Conservation (phyloP, 768 basidiomycete species). For the Termitomyces sp. region DNA sequence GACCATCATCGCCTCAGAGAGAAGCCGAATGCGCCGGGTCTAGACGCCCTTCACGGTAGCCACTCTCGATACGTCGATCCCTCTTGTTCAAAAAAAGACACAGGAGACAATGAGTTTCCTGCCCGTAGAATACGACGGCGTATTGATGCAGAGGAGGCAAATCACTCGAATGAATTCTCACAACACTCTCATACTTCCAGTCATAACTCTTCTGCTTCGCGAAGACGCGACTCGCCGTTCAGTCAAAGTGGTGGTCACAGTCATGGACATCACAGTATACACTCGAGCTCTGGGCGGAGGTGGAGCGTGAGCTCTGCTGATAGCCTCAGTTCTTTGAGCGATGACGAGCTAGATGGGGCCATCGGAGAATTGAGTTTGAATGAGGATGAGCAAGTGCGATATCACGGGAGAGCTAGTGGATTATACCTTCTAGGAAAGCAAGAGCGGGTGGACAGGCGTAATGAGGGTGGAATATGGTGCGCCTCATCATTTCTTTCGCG, state of each 20-base stretch:
- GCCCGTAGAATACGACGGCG: slow-evolving; percentile 46
- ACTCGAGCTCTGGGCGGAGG: slow-evolving; percentile 6
- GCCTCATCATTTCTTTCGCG: slow-evolving; percentile 17
- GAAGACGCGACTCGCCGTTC: slow-evolving; percentile 1
- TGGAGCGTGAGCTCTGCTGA: slow-evolving; percentile 28
- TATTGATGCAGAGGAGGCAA: slow-evolving; percentile 27
- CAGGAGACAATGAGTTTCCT: slow-evolving; percentile 22
- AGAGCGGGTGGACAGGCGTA: slow-evolving; percentile 56
- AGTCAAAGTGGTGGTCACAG: slow-evolving; percentile 5
- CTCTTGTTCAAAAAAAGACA: slow-evolving; percentile 4
- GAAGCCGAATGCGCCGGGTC: slow-evolving; percentile 6
- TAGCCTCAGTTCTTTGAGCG: slow-evolving; percentile 28
- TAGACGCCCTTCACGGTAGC: neutral
- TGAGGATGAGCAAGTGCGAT: slow-evolving; percentile 81
- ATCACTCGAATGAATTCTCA: slow-evolving; percentile 14
- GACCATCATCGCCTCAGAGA: neutral
- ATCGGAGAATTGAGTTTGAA: slow-evolving; percentile 85
- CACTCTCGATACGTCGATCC: slow-evolving; percentile 14
- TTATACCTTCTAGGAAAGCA: slow-evolving; percentile 64
- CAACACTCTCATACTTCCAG: slow-evolving; percentile 9
- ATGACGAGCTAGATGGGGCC: slow-evolving; percentile 52
- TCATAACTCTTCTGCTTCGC: slow-evolving; percentile 18
- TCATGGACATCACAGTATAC: neutral
- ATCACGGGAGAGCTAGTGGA: slow-evolving; percentile 82
- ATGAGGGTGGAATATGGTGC: slow-evolving; percentile 73